Evolutionary conservation across 1,139 yeast genomes (phyloP), one percentile per base, ranked within the genome.

Genomic region (Wickerhamiella pararugosa): DNA sequence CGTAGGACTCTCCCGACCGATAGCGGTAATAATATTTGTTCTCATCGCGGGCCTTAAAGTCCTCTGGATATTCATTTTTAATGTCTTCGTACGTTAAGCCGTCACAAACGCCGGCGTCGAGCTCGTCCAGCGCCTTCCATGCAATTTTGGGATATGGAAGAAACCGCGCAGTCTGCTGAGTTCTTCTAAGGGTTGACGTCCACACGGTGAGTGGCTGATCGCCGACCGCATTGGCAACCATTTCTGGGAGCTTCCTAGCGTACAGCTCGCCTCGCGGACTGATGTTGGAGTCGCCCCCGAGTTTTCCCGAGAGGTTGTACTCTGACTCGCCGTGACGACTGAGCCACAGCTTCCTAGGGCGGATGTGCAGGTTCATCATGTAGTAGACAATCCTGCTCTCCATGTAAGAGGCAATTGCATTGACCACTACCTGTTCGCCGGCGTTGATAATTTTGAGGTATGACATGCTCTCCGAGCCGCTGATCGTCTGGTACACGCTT

Each of bases 101-200:
- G 59, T 90, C 98, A 60, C 98, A 90, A 32, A 86, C 92, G 7
- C 98, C 98, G 0, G 98, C 98, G 61, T 90, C 98, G 49, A 90
- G 71, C 62, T 90, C 98, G 60, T 90, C 98, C 51, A 90, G 67
- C 0, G 97, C 97, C 61, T 90, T 90, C 98, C 98, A 90, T 51
- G 79, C 83, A 50, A 86, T 67, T 59, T 86, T 80, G 47, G 79
- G 76, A 61, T 81, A 84, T 1, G 93, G 87, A 53, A 90, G 67
- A 58, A 70, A 73, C 46, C 82, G 75, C 1, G 96, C 87, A 0
- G 97, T 90, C 59, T 90, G 94, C 59, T 84, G 94, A 5, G 98
- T 90, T 60, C 98, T 72, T 49, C 71, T 76, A 53, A 90, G 70
- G 0, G 98, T 90, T 4, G 96, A 84, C 0, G 96, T 90, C 98